phyloP scores from a whole-genome alignment of 179 eudicot genomes.

The Silene noctiflora region DNA sequence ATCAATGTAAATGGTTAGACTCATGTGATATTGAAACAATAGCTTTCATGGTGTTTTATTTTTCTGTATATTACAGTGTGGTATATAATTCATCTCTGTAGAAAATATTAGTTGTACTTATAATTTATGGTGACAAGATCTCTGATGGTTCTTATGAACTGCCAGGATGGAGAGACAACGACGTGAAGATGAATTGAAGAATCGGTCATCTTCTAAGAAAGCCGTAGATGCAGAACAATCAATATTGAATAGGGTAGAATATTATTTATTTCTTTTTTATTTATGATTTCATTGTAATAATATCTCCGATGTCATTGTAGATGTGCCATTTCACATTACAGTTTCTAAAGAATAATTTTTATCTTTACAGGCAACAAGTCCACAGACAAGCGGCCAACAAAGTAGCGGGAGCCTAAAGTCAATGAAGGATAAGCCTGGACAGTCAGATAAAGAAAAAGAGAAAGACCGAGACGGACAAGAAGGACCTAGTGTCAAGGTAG shows the following conservation, averaged over 20 bases:
- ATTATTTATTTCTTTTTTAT: constrained; percentile 9
- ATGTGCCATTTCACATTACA: constrained; percentile 1
- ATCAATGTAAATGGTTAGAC: too few relatives aligned
- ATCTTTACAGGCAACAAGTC: constrained; percentile 75
- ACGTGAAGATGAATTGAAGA: constrained; percentile 84
- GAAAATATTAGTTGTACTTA: neutral
- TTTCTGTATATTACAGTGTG: too few relatives aligned
- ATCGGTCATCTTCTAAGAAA: constrained; percentile 66
- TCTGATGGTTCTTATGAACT: constrained; percentile 21
- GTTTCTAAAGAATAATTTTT: constrained; percentile 5
- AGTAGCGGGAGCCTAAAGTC: constrained; percentile 76
- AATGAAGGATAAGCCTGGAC: constrained; percentile 72
- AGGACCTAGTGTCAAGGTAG: constrained; percentile 73
- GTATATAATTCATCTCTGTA: too few relatives aligned
- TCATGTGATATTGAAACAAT: too few relatives aligned
- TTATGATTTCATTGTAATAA: neutral
- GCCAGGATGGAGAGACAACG: constrained; percentile 99
- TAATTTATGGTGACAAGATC: neutral
- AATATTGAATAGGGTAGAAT: constrained; percentile 64
- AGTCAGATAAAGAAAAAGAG: constrained; percentile 39
- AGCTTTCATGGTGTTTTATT: too few relatives aligned
- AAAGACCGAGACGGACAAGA: constrained; percentile 84
- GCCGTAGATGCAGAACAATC: constrained; percentile 73
- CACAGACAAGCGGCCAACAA: constrained; percentile 82
- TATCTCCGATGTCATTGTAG: neutral